Evolutionary conservation across 805 yeast genomes (phyloP).

Genomic region (Dipodascus albidus): DNA sequence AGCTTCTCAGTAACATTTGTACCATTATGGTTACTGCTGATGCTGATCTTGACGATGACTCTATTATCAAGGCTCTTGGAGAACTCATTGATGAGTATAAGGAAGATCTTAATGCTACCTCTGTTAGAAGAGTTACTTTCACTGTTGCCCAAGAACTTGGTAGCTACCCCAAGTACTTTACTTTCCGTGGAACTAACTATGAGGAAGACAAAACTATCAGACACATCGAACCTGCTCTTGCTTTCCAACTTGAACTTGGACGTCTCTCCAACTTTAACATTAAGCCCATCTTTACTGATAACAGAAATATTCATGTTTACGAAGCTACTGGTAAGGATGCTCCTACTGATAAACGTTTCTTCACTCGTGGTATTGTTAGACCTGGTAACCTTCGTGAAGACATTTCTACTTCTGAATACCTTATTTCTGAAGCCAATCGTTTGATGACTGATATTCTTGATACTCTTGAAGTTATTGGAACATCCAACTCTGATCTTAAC

Average conservation of each 20-base stretch:
- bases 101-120: slow-evolving; percentile 57
- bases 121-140: slow-evolving; percentile 87
- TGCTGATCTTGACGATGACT: slow-evolving; percentile 62
- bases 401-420: slow-evolving; percentile 82
- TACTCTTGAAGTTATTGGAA: slow-evolving; percentile 86
- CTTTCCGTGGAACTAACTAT: slow-evolving; percentile 83
- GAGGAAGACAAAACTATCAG: slow-evolving; percentile 86
- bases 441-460: slow-evolving; percentile 93
- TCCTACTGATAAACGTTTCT: slow-evolving; percentile 86
- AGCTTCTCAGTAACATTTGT: slow-evolving; percentile 61
- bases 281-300: slow-evolving; percentile 90
- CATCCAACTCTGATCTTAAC: slow-evolving; percentile 89
- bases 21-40: slow-evolving; percentile 70
- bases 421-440: slow-evolving; percentile 92
- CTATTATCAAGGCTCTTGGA: slow-evolving; percentile 48
- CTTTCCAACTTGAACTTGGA: slow-evolving; percentile 91
- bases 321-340: slow-evolving; percentile 94
- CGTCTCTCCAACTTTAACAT: slow-evolving; percentile 91
- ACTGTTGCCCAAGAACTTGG: slow-evolving; percentile 78
- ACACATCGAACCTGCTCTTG: slow-evolving; percentile 96
- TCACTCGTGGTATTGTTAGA: slow-evolving; percentile 93
- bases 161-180: slow-evolving; percentile 86
- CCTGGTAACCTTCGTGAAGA: slow-evolving; percentile 93
- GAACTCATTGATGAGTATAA: slow-evolving; percentile 56
- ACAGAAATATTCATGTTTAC: slow-evolving; percentile 94